Conservation (phyloP, 176 grass and related monocot species). For the Bolboschoenus planiculmis region DNA sequence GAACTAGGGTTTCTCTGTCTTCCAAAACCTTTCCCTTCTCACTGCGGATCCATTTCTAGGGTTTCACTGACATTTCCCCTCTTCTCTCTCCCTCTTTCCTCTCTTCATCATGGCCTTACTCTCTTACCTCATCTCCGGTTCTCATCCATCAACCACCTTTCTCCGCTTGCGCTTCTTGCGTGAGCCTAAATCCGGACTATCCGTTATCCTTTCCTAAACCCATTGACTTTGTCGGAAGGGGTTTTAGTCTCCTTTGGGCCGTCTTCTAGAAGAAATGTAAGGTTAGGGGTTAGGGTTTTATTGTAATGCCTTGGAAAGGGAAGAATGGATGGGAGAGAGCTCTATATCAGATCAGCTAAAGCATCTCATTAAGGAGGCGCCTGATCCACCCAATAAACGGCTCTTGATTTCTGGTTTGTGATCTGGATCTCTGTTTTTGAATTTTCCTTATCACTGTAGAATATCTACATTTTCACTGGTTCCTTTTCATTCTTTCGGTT, state of each 20-base stretch:
- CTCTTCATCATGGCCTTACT: too few relatives aligned
- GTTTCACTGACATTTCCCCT: not conserved
- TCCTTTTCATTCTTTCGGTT: not conserved
- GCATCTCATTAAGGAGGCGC: constrained; percentile 20
- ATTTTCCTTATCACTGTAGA: not conserved
- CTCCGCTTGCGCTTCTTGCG: too few relatives aligned
- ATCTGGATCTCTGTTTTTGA: not conserved
- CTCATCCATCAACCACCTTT: too few relatives aligned
- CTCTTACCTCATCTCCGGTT: too few relatives aligned
- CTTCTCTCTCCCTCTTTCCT: not conserved
- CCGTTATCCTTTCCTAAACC: not conserved
- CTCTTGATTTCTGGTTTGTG: constrained; percentile 24
- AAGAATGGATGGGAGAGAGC: not conserved
- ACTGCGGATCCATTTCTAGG: not conserved
- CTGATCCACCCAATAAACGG: constrained; percentile 26
- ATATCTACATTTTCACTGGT: not conserved
- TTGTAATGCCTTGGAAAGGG: not conserved
- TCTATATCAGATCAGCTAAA: not conserved
- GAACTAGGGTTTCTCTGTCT: not conserved
- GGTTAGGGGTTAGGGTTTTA: not conserved
- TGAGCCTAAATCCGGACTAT: too few relatives aligned
- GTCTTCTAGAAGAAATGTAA: not conserved
- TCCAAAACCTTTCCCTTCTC: not conserved
- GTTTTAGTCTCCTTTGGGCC: not conserved
- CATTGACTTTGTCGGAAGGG: not conserved